Percentiles rank a stretch among this genome's conserved stretches.
phyloP scores from a whole-genome alignment of 176 grass and related monocot species.

The Hordeum marinum region DNA sequence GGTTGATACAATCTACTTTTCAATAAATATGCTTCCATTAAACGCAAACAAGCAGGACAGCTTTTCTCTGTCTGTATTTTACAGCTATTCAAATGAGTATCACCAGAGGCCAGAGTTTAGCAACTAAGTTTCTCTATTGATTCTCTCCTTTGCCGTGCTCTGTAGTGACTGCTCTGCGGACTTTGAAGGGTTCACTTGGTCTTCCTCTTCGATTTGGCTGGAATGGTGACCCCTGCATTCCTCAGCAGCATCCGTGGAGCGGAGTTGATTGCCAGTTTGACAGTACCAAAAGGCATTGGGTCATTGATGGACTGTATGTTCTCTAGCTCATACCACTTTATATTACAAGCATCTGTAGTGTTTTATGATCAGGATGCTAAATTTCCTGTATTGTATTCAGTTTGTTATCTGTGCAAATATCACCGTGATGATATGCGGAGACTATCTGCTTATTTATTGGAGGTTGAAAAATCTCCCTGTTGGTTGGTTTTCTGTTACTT shows the following conservation, averaged over 20 bases:
- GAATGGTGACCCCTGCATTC: constrained; percentile 96
- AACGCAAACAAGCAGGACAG: not conserved
- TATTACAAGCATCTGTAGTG: not conserved
- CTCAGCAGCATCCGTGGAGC: constrained; percentile 96
- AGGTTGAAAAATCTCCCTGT: not conserved
- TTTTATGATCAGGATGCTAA: not conserved
- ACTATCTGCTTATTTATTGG: not conserved
- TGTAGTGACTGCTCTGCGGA: constrained; percentile 61
- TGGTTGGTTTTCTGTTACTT: not conserved
- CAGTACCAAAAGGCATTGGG: constrained; percentile 49
- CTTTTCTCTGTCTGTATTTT: not conserved
- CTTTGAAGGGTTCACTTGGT: constrained; percentile 66
- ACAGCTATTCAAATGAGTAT: not conserved
- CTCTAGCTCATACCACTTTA: constrained; percentile 37
- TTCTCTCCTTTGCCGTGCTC: constrained; percentile 9
- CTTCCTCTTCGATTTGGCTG: constrained; percentile 92
- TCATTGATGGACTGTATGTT: constrained; percentile 92
- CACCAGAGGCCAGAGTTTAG: not conserved
- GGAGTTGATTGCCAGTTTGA: constrained; percentile 94
- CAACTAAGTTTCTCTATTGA: constrained; percentile 26
- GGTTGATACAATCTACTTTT: not conserved
- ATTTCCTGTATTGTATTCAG: not conserved
- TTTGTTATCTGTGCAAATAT: not conserved
- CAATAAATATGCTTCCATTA: not conserved
- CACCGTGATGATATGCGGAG: not conserved